These are phyloP conservation scores for Backusella tuberculispora DNA, from an alignment of 192 early-diverging fungal species.

Conservation along the genomic window DNA sequence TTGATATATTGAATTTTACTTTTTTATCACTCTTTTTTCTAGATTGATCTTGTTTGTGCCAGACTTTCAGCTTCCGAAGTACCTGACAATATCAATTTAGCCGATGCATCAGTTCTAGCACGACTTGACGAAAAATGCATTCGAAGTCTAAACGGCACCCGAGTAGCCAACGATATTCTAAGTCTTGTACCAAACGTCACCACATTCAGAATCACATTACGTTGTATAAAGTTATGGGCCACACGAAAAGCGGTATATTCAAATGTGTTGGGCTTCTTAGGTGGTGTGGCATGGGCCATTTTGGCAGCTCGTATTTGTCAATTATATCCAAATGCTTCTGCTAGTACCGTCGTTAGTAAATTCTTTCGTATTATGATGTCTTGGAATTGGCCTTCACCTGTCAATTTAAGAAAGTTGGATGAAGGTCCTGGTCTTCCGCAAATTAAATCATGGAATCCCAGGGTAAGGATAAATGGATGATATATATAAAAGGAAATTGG, in stretches of 20 bases:
- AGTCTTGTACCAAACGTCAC: constrained; percentile 65
- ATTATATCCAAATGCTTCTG: constrained; percentile 67
- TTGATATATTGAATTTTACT: no score
- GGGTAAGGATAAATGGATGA: background rate
- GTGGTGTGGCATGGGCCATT: constrained; percentile 79
- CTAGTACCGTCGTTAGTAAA: constrained; percentile 62
- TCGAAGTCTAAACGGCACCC: constrained; percentile 86
- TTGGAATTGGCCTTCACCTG: constrained; percentile 72
- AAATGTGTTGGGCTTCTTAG: constrained; percentile 73
- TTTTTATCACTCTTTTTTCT: constrained; percentile 17
- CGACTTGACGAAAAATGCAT: constrained; percentile 81
- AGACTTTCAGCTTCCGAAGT: constrained; percentile 66
- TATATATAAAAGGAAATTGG: no score
- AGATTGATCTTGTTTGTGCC: constrained; percentile 94
- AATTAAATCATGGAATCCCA: constrained; percentile 64
- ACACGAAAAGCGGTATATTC: constrained; percentile 67
- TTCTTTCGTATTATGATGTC: constrained; percentile 64
- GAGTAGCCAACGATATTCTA: constrained; percentile 70
- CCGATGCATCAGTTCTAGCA: constrained; percentile 74
- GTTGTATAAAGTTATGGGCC: constrained; percentile 75
- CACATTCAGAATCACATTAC: constrained; percentile 61
- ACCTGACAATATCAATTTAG: constrained; percentile 80
- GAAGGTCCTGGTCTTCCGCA: constrained; percentile 47
- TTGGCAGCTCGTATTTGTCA: constrained; percentile 70
- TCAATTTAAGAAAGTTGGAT: constrained; percentile 59